Base-by-base conservation (phyloP, 2,329 filamentous ascomycete genomes). In the Stachybotrys echinatus region DNA sequence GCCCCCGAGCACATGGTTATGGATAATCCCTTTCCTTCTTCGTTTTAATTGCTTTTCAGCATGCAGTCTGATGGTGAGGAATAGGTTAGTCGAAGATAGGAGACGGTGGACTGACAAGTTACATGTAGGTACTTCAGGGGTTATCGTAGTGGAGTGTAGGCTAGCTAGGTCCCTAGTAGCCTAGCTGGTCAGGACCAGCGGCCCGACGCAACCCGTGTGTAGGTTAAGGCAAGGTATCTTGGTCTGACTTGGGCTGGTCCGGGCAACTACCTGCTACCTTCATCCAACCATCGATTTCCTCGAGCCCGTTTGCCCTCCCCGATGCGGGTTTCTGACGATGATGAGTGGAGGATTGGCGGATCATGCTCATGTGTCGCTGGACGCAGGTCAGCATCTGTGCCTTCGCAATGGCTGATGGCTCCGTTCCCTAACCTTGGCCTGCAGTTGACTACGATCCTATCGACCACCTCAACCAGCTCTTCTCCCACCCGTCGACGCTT, bases 401-500 rank as follows among this genome's bases (percentile, higher is more conserved):
- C 27, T 14, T 34, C 27, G 27, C 27, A 34, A 34, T 34, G 27
- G 14, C 27, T 34, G 27, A 10, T 14, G 27, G 27, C 10, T 14
- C 27, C 27, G 45, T 50, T 57, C 54, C 56, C 60, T 58, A 55
- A 54, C 48, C 51, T 37, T n/a, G 23, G n/a, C 47, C 34, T 14
- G 50, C 52, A 81, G 79, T 74, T 68, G 85, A 96, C 69, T 97
- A 96, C 73, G 87, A 97, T 67, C 91, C 94, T 48, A 87, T 97
- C 66, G 81, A 89, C 60, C 91, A 99, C 70, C 80, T 99, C 50
- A 97, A 99, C 74, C 79, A 87, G 54, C 86, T 99, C 61, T 99
- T 99, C 75, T 85, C 90, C 47, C 89, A 95, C 62, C 88, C 92
- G 1, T 89, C 90, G 34, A 85, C 91, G 53, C 83, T 97, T 53